Evolutionary conservation across 768 basidiomycete genomes (phyloP), one percentile per base, ranked within the genome.

Genomic region (Phlegmacium glaucopus): DNA sequence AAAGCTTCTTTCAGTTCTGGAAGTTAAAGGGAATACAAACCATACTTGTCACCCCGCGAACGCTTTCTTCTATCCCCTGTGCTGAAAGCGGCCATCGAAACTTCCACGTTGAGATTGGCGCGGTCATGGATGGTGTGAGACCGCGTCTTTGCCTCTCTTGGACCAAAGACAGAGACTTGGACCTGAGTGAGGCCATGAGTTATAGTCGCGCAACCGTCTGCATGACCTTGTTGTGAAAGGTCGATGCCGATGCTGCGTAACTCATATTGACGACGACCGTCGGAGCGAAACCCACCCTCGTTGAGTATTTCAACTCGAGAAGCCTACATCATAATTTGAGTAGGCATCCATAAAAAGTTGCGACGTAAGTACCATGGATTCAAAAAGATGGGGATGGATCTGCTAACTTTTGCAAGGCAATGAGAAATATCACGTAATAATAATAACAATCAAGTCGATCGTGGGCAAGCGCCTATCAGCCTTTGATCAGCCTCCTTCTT

Each of bases 181-280:
- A 96, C 92, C 49, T 89, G 82, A 0, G 96, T 97, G 27, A 98
- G 77, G 2, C 96, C 96, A 63, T 97, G 94, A 3, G 83, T 78
- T 54, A 95, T 78, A 9, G 76, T 73, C 1, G 91, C 89, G 17
- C 87, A 87, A 28, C 95, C 95, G 56, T 98, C 94, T 32, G 94
- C 88, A 34, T 76, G 71, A 39, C 83, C 83, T 57, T 84, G 81
- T 36, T 83, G 78, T 4, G 83, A 75, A 40, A 96, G 80, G 60
- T 87, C 80, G 65, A 96, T 88, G 40, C 74, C 70, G 50, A 94
- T 78, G 50, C 85, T 82, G 42, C 95, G 84, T 27, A 98, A 74
- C 63, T 97, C 95, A 67, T 85, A 90, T 49, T 94, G 94, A n/a
- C 87, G 76, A 39, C 95, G 79, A 38, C 90, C 91, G 65, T 98